phyloP scores from a whole-genome alignment of 2,329 filamentous ascomycete species.

The Colletotrichum acutatum region DNA sequence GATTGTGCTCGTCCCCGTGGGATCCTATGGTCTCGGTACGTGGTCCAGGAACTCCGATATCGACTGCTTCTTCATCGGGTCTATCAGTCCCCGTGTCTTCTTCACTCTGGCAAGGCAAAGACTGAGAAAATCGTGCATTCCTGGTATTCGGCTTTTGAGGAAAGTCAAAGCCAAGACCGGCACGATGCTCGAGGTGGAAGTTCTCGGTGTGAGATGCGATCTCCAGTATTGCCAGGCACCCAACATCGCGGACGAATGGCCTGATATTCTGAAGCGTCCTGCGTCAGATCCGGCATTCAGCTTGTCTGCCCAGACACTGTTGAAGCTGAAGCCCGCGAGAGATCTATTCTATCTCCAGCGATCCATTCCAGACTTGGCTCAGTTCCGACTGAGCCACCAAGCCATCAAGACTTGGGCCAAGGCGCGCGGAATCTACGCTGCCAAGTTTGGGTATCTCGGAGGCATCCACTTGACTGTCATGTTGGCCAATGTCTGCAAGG shows the following conservation, averaged over 20 bases:
- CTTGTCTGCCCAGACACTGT: slow-evolving; percentile 65
- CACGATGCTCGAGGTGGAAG: slow-evolving; percentile 72
- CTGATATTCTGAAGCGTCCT: slow-evolving; percentile 57
- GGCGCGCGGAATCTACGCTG: slow-evolving; percentile 70
- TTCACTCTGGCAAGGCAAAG: slow-evolving; percentile 68
- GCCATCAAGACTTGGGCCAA: slow-evolving; percentile 72
- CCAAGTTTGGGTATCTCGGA: slow-evolving; percentile 73
- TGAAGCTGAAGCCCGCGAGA: slow-evolving; percentile 72
- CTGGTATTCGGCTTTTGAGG: slow-evolving; percentile 62
- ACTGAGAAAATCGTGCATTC: slow-evolving; percentile 57
- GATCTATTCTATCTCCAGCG: slow-evolving; percentile 70
- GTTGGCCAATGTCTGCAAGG: slow-evolving; percentile 69
- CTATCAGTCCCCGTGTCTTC: slow-evolving; percentile 69
- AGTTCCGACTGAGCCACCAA: slow-evolving; percentile 69
- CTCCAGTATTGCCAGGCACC: slow-evolving; percentile 71
- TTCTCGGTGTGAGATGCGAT: slow-evolving; percentile 69
- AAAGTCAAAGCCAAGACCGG: slow-evolving; percentile 68
- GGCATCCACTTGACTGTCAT: slow-evolving; percentile 74
- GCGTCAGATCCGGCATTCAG: slow-evolving; percentile 64
- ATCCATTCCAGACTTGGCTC: slow-evolving; percentile 67
- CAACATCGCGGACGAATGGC: slow-evolving; percentile 49
- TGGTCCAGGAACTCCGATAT: slow-evolving; percentile 72
- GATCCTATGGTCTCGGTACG: slow-evolving; percentile 72
- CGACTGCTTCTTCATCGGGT: slow-evolving; percentile 73
- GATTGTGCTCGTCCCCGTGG: slow-evolving; percentile 69